Percentiles rank a stretch among this genome's conserved stretches.
These are phyloP conservation scores for Arachis hypogaea DNA, from an alignment of 306 rosid genomes.

Conservation along the genomic window DNA sequence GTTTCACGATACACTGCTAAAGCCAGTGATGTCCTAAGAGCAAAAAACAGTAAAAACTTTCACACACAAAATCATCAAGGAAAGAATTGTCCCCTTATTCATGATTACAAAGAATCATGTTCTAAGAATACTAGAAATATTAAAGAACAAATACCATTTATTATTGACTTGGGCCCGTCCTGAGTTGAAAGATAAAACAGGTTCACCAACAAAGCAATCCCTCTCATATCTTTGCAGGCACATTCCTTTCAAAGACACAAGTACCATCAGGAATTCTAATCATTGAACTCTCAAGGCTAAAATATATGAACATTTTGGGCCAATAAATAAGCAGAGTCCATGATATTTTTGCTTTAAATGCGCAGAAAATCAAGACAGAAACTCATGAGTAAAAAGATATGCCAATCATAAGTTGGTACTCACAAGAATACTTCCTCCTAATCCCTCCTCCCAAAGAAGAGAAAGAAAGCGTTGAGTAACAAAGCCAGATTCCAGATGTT, in stretches of 20 bases:
- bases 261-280: conserved; percentile 37
- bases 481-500: neutral
- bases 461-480: too few relatives aligned
- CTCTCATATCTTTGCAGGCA: conserved; percentile 81
- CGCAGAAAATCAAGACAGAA: conserved; percentile 31
- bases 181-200: conserved; percentile 56
- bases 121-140: conserved; percentile 18
- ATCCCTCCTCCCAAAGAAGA: neutral
- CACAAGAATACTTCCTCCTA: conserved; percentile 20
- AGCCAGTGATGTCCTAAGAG: conserved; percentile 82
- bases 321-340: conserved; percentile 18
- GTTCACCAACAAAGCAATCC: conserved; percentile 72
- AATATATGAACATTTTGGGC: conserved; percentile 30
- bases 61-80: conserved; percentile 38
- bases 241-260: conserved; percentile 72
- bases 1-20: conserved; percentile 80
- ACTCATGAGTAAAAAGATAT: conserved; percentile 33
- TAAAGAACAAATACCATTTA: conserved; percentile 68
- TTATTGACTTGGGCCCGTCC: conserved; percentile 63
- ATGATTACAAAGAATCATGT: conserved; percentile 29
- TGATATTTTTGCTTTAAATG: conserved; percentile 21
- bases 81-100: conserved; percentile 21
- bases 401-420: conserved; percentile 19
- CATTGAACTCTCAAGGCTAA: conserved; percentile 20
- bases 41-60: conserved; percentile 31